Base-by-base conservation (phyloP, 2,329 filamentous ascomycete genomes). In the Penicillium sp. region DNA sequence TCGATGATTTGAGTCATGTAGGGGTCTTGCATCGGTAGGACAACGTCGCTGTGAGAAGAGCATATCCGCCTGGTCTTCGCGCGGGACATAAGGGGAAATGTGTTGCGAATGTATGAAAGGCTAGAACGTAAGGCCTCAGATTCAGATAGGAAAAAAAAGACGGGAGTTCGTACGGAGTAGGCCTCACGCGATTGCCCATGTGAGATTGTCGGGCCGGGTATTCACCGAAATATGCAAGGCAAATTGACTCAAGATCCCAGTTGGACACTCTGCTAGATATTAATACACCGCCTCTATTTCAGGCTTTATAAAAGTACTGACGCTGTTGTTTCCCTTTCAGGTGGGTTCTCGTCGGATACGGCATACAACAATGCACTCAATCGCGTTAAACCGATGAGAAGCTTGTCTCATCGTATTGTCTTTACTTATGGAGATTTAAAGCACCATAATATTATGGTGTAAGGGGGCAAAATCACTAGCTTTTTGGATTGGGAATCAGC, bases 361-460 rank as follows among this genome's bases (percentile, higher is more conserved):
- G 60, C 53, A 50, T 69, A 69, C 45, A 54, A 68, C 17, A 50
- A 64, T 45, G 61, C 53, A 25, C 46, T 68, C 16, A 55, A 45
- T 45, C 40, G 55, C 11, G 64, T 61, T 6, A 65, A 55, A 50
- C 25, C 31, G 33, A 66, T 70, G 36, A 33, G 54, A 9, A 46
- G 49, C 8, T 46, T 60, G 26, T 38, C 38, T 10, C 68, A 70
- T 60, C 50, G 57, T 4, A 58, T 69, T 47, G 62, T 69, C 30
- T 66, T 66, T 51, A 63, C 59, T 8, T 61, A 66, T n/a, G 56
- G 62, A 33, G 59, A 66, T 59, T 26, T 66, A 9, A 60, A 57
- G 50, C 50, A 33, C 40, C 56, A 64, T 54, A 61, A 64, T 30
- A 58, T 64, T 35, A 12, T 59, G 5, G 46, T 62, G 11, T 31